Evolutionary conservation across 1,139 yeast genomes (phyloP), one percentile per base, ranked within the genome.

Genomic region (Taphrina flavorubra): DNA sequence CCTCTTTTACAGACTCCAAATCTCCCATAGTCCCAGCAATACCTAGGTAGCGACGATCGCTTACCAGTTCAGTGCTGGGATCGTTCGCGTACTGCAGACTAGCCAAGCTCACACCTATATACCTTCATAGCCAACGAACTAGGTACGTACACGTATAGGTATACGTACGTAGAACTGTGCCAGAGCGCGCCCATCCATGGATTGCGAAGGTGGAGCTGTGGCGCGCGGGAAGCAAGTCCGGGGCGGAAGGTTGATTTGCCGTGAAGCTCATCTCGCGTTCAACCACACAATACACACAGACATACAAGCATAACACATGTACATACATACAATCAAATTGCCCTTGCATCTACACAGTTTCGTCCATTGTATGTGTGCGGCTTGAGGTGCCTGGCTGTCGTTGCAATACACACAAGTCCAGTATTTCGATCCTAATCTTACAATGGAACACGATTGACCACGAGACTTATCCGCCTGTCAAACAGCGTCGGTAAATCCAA

Each of bases 361-460:
- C 2, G 31, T 25, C 31, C 31, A 25, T 25, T 25, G 31, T 25
- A 25, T 25, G 31, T 25, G 31, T 25, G 31, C 31, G 31, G 2
- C 31, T 4, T 25, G 31, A 25, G 4, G 31, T 25, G 31, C 31
- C 31, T 25, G 31, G 31, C 4, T 1, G 31, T 25, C 31, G 31
- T 25, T 25, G 31, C 31, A 4, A 25, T 25, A 2, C 31, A 25
- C 31, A 25, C 31, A 25, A 25, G 4, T 25, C 31, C 31, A 25
- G 31, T 4, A 25, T 25, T 25, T 25, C 31, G 31, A 25, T 25
- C 31, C 4, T 25, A 25, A 4, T 2, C 2, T n/a, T 18, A 2
- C 3, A 13, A 49, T 49, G 53, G 53, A 49, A 31, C 53, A 49
- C 53, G 53, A 49, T n/a, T 49, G 36, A 49, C 53, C 53, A 20